Conservation (phyloP, 805 yeast genomes). For the Metschnikowia peoriensis region DNA sequence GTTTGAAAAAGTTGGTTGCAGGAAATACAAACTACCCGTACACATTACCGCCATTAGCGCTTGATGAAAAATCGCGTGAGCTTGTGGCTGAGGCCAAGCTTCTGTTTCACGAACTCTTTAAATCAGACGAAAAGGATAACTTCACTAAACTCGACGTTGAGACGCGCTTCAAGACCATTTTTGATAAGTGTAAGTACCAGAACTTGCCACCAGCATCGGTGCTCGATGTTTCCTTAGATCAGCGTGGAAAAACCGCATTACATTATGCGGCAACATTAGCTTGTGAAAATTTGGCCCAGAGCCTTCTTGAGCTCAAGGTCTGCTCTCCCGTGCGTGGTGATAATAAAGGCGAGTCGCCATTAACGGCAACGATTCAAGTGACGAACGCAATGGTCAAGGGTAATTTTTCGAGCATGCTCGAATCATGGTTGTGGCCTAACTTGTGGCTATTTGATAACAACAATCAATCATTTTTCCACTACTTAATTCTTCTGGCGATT, state of each 20-base stretch:
- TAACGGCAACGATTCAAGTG: constrained; percentile 72
- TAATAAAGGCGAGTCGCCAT: constrained; percentile 33
- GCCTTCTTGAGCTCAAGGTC: constrained; percentile 33
- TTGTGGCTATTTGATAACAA: constrained; percentile 50
- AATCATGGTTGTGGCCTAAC: constrained; percentile 62
- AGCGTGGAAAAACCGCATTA: constrained; percentile 40
- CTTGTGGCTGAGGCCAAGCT: constrained; percentile 31
- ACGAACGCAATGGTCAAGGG: constrained; percentile 80
- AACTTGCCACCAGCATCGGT: constrained; percentile 11
- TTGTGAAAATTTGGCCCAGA: constrained; percentile 32
- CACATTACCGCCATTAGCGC: constrained; percentile 44
- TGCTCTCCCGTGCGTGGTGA: constrained; percentile 42
- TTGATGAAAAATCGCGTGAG: constrained; percentile 32
- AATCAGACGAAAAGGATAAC: constrained; percentile 26
- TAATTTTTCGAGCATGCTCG: constrained; percentile 68
- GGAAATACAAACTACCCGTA: constrained; percentile 46
- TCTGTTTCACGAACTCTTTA: constrained; percentile 36
- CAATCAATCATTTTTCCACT: constrained; percentile 82
- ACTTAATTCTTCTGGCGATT: constrained; percentile 54
- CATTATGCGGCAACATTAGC: constrained; percentile 45
- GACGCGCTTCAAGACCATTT: constrained; percentile 22
- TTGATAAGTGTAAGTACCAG: constrained; percentile 17
- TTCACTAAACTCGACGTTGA: constrained; percentile 24
- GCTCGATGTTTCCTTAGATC: constrained; percentile 39
- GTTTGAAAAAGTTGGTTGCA: constrained; percentile 8